phyloP scores from a whole-genome alignment of 805 yeast genomes.

The Cyberlindnera nakhonratchasimensis region DNA sequence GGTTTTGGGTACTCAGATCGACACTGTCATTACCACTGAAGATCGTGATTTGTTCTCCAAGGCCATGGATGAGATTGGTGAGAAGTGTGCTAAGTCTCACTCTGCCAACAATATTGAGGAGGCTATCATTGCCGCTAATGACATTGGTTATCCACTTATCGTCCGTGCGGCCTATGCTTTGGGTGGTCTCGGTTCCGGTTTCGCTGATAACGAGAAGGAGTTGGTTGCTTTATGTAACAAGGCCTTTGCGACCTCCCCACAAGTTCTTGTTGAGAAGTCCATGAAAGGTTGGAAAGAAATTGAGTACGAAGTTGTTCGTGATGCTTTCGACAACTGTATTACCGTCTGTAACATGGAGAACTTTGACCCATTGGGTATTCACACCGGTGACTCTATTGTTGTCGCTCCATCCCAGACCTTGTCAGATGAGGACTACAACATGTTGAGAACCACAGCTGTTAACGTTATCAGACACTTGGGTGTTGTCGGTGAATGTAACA shows the following conservation, averaged over 20 bases:
- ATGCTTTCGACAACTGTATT: conserved; percentile 93
- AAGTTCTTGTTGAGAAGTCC: conserved; percentile 93
- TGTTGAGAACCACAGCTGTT: conserved; percentile 96
- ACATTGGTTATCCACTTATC: conserved; percentile 89
- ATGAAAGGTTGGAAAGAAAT: conserved; percentile 99
- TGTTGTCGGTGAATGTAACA: conserved; percentile 98
- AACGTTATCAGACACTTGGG: conserved; percentile 97
- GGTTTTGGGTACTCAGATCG: conserved; percentile 95
- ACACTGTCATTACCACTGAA: conserved; percentile 94
- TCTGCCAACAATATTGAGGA: conserved; percentile 80
- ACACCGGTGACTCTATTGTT: conserved; percentile 98
- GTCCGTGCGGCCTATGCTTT: conserved; percentile 96
- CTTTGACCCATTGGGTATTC: conserved; percentile 96
- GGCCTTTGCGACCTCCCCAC: conserved; percentile 87
- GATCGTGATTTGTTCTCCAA: conserved; percentile 94
- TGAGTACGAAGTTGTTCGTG: conserved; percentile 97
- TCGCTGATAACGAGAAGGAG: conserved; percentile 81
- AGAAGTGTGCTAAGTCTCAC: conserved; percentile 91
- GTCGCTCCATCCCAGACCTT: conserved; percentile 98
- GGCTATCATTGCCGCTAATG: conserved; percentile 82
- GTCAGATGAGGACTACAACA: conserved; percentile 95
- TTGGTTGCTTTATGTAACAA: conserved; percentile 83
- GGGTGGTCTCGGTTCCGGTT: conserved; percentile 98
- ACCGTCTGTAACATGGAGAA: conserved; percentile 99
- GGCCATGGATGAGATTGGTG: conserved; percentile 92